Conservation (phyloP, 2,329 filamentous ascomycete species). For the Clonostachys solani region DNA sequence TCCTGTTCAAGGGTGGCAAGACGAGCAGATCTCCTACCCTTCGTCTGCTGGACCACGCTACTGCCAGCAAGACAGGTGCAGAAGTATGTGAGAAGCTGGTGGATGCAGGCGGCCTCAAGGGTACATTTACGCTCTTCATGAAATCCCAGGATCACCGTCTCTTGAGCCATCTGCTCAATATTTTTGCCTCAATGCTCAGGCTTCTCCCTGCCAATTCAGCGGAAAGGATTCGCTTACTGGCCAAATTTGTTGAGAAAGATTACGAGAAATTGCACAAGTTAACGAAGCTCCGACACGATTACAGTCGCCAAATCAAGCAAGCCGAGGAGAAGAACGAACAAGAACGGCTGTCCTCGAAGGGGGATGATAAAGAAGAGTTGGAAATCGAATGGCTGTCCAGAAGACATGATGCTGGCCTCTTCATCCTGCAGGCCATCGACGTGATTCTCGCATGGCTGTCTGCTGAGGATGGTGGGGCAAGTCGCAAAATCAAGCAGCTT, state of each 20-base stretch:
- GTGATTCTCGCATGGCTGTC: slow-evolving; percentile 84
- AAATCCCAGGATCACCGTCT: slow-evolving; percentile 68
- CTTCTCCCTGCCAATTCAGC: slow-evolving; percentile 74
- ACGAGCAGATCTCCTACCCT: slow-evolving; percentile 75
- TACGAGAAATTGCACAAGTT: slow-evolving; percentile 81
- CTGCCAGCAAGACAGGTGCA: slow-evolving; percentile 38
- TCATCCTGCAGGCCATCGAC: slow-evolving; percentile 78
- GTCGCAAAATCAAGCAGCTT: slow-evolving; percentile 55
- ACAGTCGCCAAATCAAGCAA: slow-evolving; percentile 57
- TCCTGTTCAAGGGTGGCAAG: slow-evolving; percentile 89
- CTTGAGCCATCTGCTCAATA: slow-evolving; percentile 76
- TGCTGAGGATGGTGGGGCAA: slow-evolving; percentile 80
- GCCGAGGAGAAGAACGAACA: slow-evolving; percentile 42
- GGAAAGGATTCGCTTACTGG: slow-evolving; percentile 75
- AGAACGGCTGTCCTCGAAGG: slow-evolving; percentile 5
- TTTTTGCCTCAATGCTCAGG: slow-evolving; percentile 80
- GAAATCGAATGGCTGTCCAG: slow-evolving; percentile 70
- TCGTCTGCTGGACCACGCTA: slow-evolving; percentile 80
- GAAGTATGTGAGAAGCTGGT: slow-evolving; percentile 73
- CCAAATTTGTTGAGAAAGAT: slow-evolving; percentile 94
- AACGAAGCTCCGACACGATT: slow-evolving; percentile 67
- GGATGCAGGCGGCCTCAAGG: slow-evolving; percentile 80
- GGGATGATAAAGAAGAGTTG: slow-evolving; percentile 39
- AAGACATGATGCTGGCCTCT: slow-evolving; percentile 79
- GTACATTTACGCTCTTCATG: slow-evolving; percentile 82